These are phyloP conservation scores for Thalassiosira ordinaria DNA, from an alignment of 352 stramenopile genomes.

Conservation along the genomic window DNA sequence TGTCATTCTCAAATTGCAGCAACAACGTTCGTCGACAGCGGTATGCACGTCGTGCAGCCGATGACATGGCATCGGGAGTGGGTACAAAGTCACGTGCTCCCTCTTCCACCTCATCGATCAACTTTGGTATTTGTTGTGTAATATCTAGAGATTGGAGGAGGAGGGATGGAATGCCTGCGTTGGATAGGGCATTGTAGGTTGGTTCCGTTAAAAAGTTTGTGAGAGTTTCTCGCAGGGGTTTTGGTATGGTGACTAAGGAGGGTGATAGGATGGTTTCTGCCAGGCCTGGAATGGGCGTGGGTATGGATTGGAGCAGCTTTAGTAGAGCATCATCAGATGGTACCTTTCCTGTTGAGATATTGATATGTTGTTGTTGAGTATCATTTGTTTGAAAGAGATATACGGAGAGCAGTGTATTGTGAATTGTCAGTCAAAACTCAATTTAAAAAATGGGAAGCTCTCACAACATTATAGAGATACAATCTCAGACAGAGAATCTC, in stretches of 20 bases:
- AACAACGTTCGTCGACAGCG: constrained; percentile 75
- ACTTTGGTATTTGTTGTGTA: constrained; percentile 76
- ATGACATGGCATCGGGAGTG: constrained; percentile 63
- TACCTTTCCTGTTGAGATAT: constrained; percentile 51
- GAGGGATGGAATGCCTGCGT: constrained; percentile 61
- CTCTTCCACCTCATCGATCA: constrained; percentile 79
- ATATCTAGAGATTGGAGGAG: constrained; percentile 66
- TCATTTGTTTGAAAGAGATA: too few species aligned
- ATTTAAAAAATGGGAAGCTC: too few species aligned
- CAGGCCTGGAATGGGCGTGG: constrained; percentile 30
- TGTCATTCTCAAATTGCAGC: constrained; percentile 75
- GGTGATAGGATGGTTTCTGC: constrained; percentile 7
- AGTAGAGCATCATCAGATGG: constrained; percentile 72
- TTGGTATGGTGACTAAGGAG: constrained; percentile 51
- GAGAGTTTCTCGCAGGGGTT: constrained; percentile 58
- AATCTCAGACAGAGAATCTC: constrained; percentile 31
- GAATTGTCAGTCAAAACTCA: too few species aligned
- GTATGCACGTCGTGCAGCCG: constrained; percentile 68
- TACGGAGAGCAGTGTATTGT: too few species aligned
- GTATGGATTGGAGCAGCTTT: constrained; percentile 48
- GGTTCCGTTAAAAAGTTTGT: constrained; percentile 50
- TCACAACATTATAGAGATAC: too few species aligned
- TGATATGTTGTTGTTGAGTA: too few species aligned
- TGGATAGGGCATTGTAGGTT: constrained; percentile 47
- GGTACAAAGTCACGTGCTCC: constrained; percentile 79